Evolutionary conservation across 495 filamentous ascomycete species (phyloP).

Genomic region (Cercophora samala): DNA sequence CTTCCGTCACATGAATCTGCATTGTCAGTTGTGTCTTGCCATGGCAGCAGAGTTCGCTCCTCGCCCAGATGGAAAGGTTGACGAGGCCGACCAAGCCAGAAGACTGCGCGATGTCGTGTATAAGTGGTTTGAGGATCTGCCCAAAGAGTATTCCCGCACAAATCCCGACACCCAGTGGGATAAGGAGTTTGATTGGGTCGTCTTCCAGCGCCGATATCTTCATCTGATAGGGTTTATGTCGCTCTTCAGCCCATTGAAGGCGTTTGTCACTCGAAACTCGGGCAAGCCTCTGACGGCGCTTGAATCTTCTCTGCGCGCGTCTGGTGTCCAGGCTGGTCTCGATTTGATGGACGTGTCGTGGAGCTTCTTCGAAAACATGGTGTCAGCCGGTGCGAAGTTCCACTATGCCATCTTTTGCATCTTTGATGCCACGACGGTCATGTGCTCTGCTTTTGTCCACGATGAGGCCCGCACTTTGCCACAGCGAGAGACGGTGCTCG

Average conservation of each 20-base stretch:
- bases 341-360: conserved; percentile 42
- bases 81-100: conserved; percentile 16
- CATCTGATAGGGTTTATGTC: conserved; percentile 48
- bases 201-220: conserved; percentile 49
- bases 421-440: conserved; percentile 49
- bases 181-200: conserved; percentile 37
- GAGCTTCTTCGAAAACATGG: conserved; percentile 41
- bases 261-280: conserved; percentile 39
- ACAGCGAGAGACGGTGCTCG: conserved; percentile 40
- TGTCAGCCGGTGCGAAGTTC: conserved; percentile 47
- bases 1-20: conserved; percentile 42
- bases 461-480: conserved; percentile 43
- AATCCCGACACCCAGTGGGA: conserved; percentile 48
- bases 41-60: conserved; percentile 23
- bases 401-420: conserved; percentile 52
- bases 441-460: conserved; percentile 52
- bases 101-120: conserved; percentile 34
- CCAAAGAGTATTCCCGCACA: conserved; percentile 39
- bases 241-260: conserved; percentile 44
- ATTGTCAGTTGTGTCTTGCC: conserved; percentile 35
- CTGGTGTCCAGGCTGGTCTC: conserved; percentile 42
- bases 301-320: conserved; percentile 29
- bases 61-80: conserved; percentile 7
- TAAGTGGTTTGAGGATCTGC: conserved; percentile 43
- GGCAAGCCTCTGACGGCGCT: conserved; percentile 28